Evolutionary conservation across 352 stramenopile species (phyloP).

Genomic region (Phytopythium delawarense): DNA sequence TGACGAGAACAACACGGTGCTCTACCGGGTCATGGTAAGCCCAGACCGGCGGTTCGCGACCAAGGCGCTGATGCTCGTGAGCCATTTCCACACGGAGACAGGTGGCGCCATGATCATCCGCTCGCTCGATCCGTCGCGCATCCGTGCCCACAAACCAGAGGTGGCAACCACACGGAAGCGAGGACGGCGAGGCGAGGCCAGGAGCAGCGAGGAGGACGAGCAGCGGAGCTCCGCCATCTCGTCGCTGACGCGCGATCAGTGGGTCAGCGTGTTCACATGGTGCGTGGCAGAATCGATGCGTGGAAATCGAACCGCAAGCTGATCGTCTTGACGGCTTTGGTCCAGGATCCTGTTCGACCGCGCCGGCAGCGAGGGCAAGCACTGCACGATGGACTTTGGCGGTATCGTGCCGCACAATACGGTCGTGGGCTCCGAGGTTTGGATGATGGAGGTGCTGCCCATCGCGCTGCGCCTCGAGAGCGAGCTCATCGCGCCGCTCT

Average conservation of each 20-base stretch:
- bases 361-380: constrained; percentile 18
- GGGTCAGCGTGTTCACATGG: constrained; percentile 64
- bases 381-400: constrained; percentile 46
- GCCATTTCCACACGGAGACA: constrained; percentile 30
- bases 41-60: constrained; percentile 15
- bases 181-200: background rate
- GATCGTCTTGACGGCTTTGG: background rate
- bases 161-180: background rate
- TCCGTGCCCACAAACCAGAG: constrained; percentile 9
- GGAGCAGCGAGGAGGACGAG: background rate
- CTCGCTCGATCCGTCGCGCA: constrained; percentile 24
- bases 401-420: constrained; percentile 38
- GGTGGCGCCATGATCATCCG: constrained; percentile 48
- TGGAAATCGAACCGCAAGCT: background rate
- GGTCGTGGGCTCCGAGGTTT: constrained; percentile 39
- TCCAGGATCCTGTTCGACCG: constrained; percentile 49
- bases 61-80: constrained; percentile 48
- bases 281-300: constrained; percentile 9
- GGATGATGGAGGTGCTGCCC: constrained; percentile 65
- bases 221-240: background rate
- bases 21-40: constrained; percentile 41
- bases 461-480: constrained; percentile 58
- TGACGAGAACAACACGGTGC: constrained; percentile 63
- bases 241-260: constrained; percentile 19
- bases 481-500: constrained; percentile 38